phyloP scores from a whole-genome alignment of 495 filamentous ascomycete genomes.

The Podospora conica region DNA sequence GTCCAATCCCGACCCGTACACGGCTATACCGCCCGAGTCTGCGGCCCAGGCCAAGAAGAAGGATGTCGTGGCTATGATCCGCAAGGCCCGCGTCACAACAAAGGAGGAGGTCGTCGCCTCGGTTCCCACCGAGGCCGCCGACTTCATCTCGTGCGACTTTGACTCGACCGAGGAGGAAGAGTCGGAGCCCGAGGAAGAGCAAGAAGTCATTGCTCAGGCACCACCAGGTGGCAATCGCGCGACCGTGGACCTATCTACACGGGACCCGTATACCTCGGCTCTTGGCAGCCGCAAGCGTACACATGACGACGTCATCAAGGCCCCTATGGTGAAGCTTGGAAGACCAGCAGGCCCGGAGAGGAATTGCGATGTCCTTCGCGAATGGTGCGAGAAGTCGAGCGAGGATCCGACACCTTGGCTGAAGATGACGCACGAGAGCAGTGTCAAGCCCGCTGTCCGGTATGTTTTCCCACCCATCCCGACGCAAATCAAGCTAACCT shows the following conservation, averaged over 20 bases:
- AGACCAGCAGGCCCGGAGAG: constrained; percentile 34
- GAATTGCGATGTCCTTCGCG: constrained; percentile 44
- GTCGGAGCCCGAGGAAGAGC: background rate
- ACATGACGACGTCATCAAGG: constrained; percentile 60
- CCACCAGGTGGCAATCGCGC: background rate
- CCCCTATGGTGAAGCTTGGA: constrained; percentile 39
- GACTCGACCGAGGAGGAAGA: constrained; percentile 43
- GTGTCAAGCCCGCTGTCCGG: constrained; percentile 43
- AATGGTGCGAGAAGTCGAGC: constrained; percentile 48
- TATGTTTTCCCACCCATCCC: constrained; percentile 27
- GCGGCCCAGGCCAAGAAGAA: constrained; percentile 59
- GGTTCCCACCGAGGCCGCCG: constrained; percentile 51
- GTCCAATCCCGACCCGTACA: constrained; percentile 94
- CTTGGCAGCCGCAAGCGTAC: constrained; percentile 57
- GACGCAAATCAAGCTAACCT: background rate
- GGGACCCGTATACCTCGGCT: constrained; percentile 16
- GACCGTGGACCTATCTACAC: background rate
- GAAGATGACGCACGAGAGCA: constrained; percentile 41
- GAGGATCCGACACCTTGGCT: constrained; percentile 57
- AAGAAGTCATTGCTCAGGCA: background rate
- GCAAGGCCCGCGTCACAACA: constrained; percentile 65
- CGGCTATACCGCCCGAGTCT: constrained; percentile 67
- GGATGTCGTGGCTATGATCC: constrained; percentile 80
- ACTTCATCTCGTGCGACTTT: constrained; percentile 78
- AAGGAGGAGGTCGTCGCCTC: constrained; percentile 46